Conservation (phyloP, 768 basidiomycete species). For the Hortiboletus flavorubellus region DNA sequence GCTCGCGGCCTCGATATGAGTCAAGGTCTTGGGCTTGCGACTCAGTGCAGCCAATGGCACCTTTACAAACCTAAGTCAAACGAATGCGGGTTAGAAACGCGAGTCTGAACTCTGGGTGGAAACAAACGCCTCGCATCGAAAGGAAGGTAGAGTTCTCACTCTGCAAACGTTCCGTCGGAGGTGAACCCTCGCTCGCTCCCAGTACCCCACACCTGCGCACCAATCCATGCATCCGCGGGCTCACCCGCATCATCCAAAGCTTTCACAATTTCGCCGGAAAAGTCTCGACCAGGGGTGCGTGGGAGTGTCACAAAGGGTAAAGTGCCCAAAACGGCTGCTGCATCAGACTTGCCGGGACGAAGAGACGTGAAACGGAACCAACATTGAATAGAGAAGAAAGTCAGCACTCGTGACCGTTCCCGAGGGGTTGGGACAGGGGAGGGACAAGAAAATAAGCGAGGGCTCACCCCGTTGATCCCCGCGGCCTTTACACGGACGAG, state of each 20-base stretch:
- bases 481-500: conserved; percentile 32
- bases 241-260: conserved; percentile 26
- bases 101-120: not conserved
- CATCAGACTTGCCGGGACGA: conserved; percentile 25
- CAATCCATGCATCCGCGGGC: conserved; percentile 21
- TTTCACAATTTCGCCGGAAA: conserved; percentile 34
- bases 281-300: conserved; percentile 31
- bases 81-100: not conserved
- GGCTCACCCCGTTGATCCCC: conserved; percentile 33
- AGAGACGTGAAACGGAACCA: not conserved
- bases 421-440: not conserved
- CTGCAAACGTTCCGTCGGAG: conserved; percentile 33
- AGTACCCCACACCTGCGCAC: conserved; percentile 34
- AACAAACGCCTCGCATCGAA: not conserved
- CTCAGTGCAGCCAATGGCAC: conserved; percentile 30
- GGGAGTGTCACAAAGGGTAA: conserved; percentile 33
- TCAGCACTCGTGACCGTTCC: not conserved
- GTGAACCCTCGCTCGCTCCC: conserved; percentile 32
- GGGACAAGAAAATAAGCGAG: not conserved
- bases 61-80: conserved; percentile 22
- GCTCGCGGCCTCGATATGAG: conserved; percentile 28
- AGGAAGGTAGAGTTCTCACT: conserved; percentile 17
- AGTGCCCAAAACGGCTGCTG: conserved; percentile 26
- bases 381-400: not conserved
- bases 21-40: conserved; percentile 28